phyloP scores from a whole-genome alignment of 2,329 filamentous ascomycete genomes.

The Phyllosticta citriasiana region DNA sequence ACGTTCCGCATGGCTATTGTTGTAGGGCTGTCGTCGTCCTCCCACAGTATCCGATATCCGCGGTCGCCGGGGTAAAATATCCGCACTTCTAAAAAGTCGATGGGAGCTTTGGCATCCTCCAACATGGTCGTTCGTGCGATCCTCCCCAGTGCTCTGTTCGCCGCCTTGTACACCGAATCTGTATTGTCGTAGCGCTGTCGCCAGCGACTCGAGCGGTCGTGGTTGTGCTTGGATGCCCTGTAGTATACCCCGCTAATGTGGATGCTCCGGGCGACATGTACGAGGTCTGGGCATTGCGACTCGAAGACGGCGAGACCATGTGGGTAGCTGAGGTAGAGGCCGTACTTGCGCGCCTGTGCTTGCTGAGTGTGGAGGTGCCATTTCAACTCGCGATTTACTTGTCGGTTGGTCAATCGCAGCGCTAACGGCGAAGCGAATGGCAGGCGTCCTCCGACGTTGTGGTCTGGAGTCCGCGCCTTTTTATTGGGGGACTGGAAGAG shows the following conservation, averaged over 20 bases:
- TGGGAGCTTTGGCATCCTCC: constrained; percentile 13
- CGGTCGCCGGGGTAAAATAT: constrained; percentile 31
- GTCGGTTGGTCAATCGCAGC: constrained; percentile 22
- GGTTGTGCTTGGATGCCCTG: constrained; percentile 9
- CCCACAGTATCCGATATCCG: constrained; percentile 30
- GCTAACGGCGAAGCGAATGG: constrained; percentile 18
- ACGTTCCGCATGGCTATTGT: constrained; percentile 22
- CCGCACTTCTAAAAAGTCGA: constrained; percentile 28
- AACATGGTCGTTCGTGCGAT: constrained; percentile 21
- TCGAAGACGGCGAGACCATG: constrained; percentile 31
- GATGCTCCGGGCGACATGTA: constrained; percentile 30
- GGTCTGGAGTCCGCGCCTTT: neutral
- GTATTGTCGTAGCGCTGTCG: constrained; percentile 8
- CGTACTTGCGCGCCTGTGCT: constrained; percentile 17
- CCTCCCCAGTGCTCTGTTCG: constrained; percentile 20
- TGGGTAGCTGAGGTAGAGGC: constrained; percentile 33
- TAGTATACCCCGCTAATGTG: constrained; percentile 30
- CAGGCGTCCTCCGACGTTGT: constrained; percentile 4
- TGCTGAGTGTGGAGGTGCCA: constrained; percentile 22
- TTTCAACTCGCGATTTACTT: constrained; percentile 26
- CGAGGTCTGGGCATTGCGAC: constrained; percentile 27
- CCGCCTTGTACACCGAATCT: constrained; percentile 13
- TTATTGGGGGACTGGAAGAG: constrained; percentile 3
- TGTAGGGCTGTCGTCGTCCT: constrained; percentile 16
- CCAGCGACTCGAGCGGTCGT: neutral